Base-by-base conservation (phyloP, 805 yeast genomes). In the Candida jianshihensis region DNA sequence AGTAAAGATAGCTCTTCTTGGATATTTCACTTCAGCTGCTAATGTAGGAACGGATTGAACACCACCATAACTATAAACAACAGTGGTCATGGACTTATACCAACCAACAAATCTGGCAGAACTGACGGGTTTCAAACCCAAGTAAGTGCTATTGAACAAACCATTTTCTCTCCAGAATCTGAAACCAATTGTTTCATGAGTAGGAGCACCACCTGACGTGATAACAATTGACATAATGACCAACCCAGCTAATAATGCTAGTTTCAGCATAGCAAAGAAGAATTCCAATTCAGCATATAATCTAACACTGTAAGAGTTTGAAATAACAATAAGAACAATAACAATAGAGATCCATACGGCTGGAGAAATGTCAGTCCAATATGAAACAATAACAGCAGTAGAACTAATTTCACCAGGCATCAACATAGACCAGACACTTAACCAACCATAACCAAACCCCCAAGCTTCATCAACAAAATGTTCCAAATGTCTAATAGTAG, bases 201-300 rank as follows among this genome's bases (percentile, higher is more conserved):
- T 57, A 38, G 83, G 82, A 24, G 73, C 80, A 39, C 83, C 83
- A 36, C 83, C 83, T 47, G 74, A 70, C 36, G 77, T 74, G 37
- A 77, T 71, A 29, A 73, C 66, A 49, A 72, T 60, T 36, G 76
- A 71, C 27, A 68, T 57, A 22, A 78, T 57, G 37, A 78, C 75
- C 43, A 78, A 61, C 19, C 85, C 84, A 17, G 73, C 53, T 48
- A 82, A 68, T 14, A 81, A 69, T 31, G 77, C 42, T 22, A 82
- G 73, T 56, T 82, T 82, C 56, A 81, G 44, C 68, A 27, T 59
- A 9, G 44, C 61, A 43, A 81, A 70, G 78, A 82, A 76, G 52
- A 80, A 82, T 35, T 61, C 66, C 4, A 57, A 38, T 52, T 72
- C 77, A 35, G 77, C 79, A 41, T 71, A 73, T 34, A 64, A 56